These are phyloP conservation scores for Sclerotinia borealis DNA, from an alignment of 2,329 filamentous ascomycete genomes.

Conservation along the genomic window DNA sequence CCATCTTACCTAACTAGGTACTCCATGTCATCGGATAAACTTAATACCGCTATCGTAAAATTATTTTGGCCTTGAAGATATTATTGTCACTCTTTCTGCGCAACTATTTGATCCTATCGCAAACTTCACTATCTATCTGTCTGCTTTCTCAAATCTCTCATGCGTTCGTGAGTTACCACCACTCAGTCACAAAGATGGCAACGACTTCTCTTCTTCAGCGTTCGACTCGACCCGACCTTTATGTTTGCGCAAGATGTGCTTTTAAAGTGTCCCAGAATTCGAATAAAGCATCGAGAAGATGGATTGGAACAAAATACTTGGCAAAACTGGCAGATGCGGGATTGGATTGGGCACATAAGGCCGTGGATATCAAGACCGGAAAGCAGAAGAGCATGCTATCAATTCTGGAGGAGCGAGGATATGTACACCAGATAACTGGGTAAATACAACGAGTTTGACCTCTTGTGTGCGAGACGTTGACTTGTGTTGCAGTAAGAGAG, in stretches of 20 bases:
- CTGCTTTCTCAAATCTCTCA: background rate
- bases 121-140: background rate
- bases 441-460: slow-evolving; percentile 36
- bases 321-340: slow-evolving; percentile 29
- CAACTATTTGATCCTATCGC: background rate
- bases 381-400: slow-evolving; percentile 51
- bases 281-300: slow-evolving; percentile 21
- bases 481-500: slow-evolving; percentile 31
- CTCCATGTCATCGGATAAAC: slow-evolving; percentile 1
- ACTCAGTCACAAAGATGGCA: slow-evolving; percentile 24
- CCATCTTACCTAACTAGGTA: too few relatives aligned
- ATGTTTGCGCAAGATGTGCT: slow-evolving; percentile 30
- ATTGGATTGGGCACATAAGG: slow-evolving; percentile 42
- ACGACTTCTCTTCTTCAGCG: slow-evolving; percentile 25
- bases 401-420: slow-evolving; percentile 64
- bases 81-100: background rate
- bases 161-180: background rate
- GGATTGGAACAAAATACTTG: slow-evolving; percentile 34
- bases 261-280: slow-evolving; percentile 19
- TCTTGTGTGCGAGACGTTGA: slow-evolving; percentile 1
- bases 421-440: slow-evolving; percentile 70
- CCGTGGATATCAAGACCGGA: slow-evolving; percentile 44
- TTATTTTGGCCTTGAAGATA: background rate
- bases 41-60: background rate
- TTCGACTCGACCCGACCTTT: slow-evolving; percentile 21